phyloP scores from a whole-genome alignment of 805 yeast species.

The Metschnikowia orientalis region DNA sequence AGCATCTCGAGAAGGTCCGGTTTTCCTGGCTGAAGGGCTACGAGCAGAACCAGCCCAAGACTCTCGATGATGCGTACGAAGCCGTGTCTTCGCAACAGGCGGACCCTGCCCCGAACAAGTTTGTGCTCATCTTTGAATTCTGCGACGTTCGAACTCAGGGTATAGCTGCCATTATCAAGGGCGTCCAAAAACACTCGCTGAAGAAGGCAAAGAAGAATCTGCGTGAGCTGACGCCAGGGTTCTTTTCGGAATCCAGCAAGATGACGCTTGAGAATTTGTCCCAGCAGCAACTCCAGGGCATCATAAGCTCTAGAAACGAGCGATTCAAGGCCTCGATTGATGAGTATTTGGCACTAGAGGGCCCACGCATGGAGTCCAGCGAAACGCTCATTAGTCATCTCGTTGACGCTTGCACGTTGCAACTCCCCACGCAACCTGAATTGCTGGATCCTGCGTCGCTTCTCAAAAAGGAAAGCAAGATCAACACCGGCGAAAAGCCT shows the following conservation, averaged over 20 bases:
- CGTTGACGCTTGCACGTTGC: constrained; percentile 26
- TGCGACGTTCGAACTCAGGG: constrained; percentile 60
- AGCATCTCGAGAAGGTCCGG: constrained; percentile 42
- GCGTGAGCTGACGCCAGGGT: constrained; percentile 8
- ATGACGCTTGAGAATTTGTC: constrained; percentile 49
- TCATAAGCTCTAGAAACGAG: constrained; percentile 54
- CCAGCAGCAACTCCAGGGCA: constrained; percentile 52
- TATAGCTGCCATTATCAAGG: constrained; percentile 30
- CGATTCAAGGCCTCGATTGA: constrained; percentile 38
- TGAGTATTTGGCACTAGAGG: constrained; percentile 19
- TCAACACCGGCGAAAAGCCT: constrained; percentile 11
- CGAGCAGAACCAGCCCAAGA: constrained; percentile 26
- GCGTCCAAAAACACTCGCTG: constrained; percentile 6
- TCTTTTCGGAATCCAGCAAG: constrained; percentile 34
- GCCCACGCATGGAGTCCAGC: constrained; percentile 37
- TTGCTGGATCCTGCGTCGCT: constrained; percentile 60
- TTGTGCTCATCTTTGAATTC: constrained; percentile 70
- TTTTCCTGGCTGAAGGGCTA: constrained; percentile 35
- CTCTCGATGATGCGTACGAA: constrained; percentile 50
- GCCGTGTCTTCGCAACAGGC: constrained; percentile 48
- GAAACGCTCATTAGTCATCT: too few species aligned
- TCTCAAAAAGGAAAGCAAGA: constrained; percentile 4
- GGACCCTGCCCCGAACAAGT: constrained; percentile 44
- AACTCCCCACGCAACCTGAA: constrained; percentile 47
- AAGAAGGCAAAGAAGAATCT: constrained; percentile 6